Evolutionary conservation across 306 rosid species (phyloP).

Genomic region (Cicer cuneatum): DNA sequence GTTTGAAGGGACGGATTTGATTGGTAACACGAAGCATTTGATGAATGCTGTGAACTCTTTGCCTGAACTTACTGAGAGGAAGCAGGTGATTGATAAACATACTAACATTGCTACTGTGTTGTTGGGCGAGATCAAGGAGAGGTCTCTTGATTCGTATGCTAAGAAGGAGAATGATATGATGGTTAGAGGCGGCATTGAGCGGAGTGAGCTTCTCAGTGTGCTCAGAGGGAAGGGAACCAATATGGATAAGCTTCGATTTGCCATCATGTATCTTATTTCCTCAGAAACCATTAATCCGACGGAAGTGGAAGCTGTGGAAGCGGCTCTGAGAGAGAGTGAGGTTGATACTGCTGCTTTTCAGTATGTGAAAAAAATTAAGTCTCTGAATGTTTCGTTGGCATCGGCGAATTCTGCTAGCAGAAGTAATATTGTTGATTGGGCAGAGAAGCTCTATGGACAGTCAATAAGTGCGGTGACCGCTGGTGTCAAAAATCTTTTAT

Average conservation of each 20-base stretch:
- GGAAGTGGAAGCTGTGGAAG: slow-evolving; percentile 91
- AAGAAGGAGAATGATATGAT: slow-evolving; percentile 95
- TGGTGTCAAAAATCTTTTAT: slow-evolving; percentile 89
- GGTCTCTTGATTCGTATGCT: slow-evolving; percentile 91
- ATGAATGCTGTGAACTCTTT: slow-evolving; percentile 96
- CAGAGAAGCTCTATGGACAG: slow-evolving; percentile 94
- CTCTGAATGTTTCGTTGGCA: slow-evolving; percentile 82
- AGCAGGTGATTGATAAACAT: slow-evolving; percentile 96
- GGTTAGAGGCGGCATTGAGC: slow-evolving; percentile 84
- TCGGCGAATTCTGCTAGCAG: slow-evolving; percentile 87
- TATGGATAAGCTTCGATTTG: slow-evolving; percentile 94
- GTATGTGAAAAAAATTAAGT: slow-evolving; percentile 90
- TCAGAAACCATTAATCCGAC: slow-evolving; percentile 77
- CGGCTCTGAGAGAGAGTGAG: slow-evolving; percentile 78
- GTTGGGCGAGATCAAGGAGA: slow-evolving; percentile 96
- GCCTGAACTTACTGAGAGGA: slow-evolving; percentile 92
- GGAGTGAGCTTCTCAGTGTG: slow-evolving; percentile 70
- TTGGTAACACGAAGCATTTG: slow-evolving; percentile 95
- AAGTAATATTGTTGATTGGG: slow-evolving; percentile 98
- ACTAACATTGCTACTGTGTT: slow-evolving; percentile 87
- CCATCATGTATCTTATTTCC: slow-evolving; percentile 86
- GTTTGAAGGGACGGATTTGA: slow-evolving; percentile 89
- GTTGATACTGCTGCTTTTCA: slow-evolving; percentile 91
- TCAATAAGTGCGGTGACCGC: slow-evolving; percentile 95
- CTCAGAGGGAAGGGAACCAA: slow-evolving; percentile 88